Percentiles rank a stretch among this genome's conserved stretches.
These are phyloP conservation scores for Cordyceps tenuipes DNA, from an alignment of 2,329 filamentous ascomycete genomes.

Conservation along the genomic window DNA sequence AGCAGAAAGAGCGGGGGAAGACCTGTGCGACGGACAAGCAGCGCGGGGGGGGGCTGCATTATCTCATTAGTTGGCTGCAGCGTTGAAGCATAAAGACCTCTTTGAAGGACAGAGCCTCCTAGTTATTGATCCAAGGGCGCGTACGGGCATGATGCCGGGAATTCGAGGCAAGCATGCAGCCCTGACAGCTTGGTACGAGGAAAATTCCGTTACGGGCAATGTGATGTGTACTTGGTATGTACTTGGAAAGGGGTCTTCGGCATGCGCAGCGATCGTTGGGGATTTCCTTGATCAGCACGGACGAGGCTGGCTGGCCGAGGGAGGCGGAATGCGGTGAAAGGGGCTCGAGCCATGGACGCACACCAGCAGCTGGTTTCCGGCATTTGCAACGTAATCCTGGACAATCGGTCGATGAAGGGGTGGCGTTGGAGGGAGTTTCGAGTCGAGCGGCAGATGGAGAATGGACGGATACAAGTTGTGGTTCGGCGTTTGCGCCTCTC, in stretches of 20 bases:
- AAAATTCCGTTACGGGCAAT: no score
- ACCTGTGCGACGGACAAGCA: background rate
- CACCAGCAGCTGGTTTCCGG: background rate
- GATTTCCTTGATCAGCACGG: background rate
- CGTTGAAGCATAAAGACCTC: background rate
- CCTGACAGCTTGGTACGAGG: background rate
- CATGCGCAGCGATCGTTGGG: background rate
- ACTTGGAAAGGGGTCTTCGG: no score
- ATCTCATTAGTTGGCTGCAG: background rate
- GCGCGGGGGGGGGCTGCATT: background rate
- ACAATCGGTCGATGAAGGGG: no score
- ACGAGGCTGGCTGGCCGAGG: background rate
- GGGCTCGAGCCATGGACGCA: background rate
- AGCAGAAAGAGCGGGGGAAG: background rate
- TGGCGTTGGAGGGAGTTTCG: no score
- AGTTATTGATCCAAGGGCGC: no score
- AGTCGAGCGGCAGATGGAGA: background rate
- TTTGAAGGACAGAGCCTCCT: no score
- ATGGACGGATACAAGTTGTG: no score
- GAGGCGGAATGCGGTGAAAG: background rate
- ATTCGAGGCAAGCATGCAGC: no score
- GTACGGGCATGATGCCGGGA: no score
- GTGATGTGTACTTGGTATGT: no score
- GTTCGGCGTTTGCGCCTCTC: background rate
- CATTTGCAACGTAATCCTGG: no score